Evolutionary conservation across 805 yeast species (phyloP), one percentile per base, ranked within the genome.

Genomic region (Kluyveromyces dobzhanskii): DNA sequence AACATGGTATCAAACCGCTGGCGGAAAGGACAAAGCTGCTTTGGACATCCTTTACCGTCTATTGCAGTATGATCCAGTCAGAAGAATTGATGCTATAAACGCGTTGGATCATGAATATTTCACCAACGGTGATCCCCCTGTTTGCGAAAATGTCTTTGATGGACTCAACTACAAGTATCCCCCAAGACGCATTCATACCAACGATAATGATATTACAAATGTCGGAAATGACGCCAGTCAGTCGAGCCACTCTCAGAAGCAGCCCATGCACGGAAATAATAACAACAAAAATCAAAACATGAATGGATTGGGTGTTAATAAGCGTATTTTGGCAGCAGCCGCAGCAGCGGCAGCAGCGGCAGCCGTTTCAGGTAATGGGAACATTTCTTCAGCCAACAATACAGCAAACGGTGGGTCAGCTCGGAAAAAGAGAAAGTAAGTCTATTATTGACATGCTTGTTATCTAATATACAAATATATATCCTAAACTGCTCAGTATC

Each of bases 1-100:
- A 30, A 76, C 79, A 10, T 92, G 98, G 98, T 90, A 81, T 57
- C 83, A 80, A 44, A 70, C 85, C 2, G 77, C 84, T 21, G 94
- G 94, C 11, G 90, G 85, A 0, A 66, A 76, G 4, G 83, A 81
- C 54, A 74, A 73, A 41, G 69, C 69, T 47, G 87, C 95, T 31
- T 67, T 84, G 16, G 73, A 75, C 41, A 63, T 90, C 19, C 61
- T 90, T 19, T 65, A 73, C 27, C 72, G 73, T 30, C 56, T 92
- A 29, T 61, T 92, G 37, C 82, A 75, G 43, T 92, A 87, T 57
- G 95, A 92, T 54, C 97, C 98, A 0, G 69, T 78, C 6, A 67
- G 66, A 17, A 66, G 98, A 45, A 61, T 88, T 31, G 84, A 90
- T 17, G 95, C 97, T 0, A 71, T 72, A 33, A 76, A 75, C 41